Percentiles rank a stretch among this genome's conserved stretches.
phyloP scores from a whole-genome alignment of 163 green algal species.

The Trebouxia gelatinosa region DNA sequence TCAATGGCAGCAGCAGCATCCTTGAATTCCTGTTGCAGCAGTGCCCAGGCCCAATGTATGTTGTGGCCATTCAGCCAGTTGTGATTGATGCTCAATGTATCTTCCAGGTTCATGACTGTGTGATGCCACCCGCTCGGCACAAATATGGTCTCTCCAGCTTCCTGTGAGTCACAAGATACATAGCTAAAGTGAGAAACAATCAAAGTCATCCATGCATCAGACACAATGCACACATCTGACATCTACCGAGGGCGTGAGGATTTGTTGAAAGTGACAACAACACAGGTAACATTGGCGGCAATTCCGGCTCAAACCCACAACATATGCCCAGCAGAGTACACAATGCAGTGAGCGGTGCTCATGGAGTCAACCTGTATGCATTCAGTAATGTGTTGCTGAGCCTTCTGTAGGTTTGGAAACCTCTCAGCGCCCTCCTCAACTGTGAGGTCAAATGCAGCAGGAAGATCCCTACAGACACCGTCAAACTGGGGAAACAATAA shows the following conservation, averaged over 20 bases:
- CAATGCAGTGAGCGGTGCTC: neutral
- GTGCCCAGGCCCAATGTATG: constrained; percentile 56
- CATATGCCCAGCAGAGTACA: neutral
- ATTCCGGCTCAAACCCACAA: neutral
- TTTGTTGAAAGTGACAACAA: too few species aligned
- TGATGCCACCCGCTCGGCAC: constrained; percentile 94
- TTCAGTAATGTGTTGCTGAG: constrained; percentile 44
- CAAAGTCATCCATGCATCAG: neutral
- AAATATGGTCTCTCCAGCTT: constrained; percentile 82
- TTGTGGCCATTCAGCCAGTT: constrained; percentile 91
- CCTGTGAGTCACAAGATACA: constrained; percentile 48
- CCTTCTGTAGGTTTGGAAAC: constrained; percentile 42
- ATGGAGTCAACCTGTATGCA: constrained; percentile 52
- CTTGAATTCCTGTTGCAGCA: constrained; percentile 54
- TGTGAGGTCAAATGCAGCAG: too few species aligned
- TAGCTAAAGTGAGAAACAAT: neutral
- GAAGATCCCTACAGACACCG: too few species aligned
- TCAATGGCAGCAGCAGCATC: constrained; percentile 62
- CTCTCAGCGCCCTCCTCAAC: too few species aligned
- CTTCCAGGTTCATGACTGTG: constrained; percentile 66
- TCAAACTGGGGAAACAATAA: too few species aligned
- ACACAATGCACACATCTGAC: neutral
- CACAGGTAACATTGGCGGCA: too few species aligned
- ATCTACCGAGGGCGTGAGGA: too few species aligned
- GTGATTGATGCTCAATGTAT: constrained; percentile 91